These are phyloP conservation scores for Thelonectria olida DNA, from an alignment of 2,329 filamentous ascomycete genomes.

Conservation along the genomic window DNA sequence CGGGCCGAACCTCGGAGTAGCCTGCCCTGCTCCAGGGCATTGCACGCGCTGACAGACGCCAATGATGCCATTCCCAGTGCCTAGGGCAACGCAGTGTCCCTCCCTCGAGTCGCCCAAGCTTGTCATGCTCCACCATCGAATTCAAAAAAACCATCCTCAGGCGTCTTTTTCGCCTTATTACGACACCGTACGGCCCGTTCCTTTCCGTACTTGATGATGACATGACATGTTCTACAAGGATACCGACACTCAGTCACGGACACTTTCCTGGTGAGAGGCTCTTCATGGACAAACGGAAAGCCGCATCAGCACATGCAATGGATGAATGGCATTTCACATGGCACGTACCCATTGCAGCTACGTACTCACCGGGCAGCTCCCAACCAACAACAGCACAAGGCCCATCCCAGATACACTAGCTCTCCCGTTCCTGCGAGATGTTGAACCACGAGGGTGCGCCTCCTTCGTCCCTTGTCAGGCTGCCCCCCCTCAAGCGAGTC, in stretches of 20 bases:
- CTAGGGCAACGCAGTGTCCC: not conserved
- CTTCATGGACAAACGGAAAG: not conserved
- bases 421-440: conserved; percentile 35
- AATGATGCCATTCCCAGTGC: conserved; percentile 4
- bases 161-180: not conserved
- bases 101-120: not conserved
- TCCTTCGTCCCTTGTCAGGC: not conserved
- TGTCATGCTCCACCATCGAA: too few species aligned
- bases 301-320: conserved; percentile 8
- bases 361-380: too few species aligned
- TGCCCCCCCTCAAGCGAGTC: not conserved
- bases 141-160: not conserved
- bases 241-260: not conserved
- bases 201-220: not conserved
- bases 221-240: not conserved
- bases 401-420: conserved; percentile 16
- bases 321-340: conserved; percentile 5
- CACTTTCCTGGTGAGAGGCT: not conserved
- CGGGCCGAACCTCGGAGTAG: conserved; percentile 19
- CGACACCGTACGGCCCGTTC: not conserved
- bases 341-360: too few species aligned
- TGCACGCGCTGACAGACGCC: not conserved
- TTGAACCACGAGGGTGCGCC: conserved; percentile 14
- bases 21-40: too few species aligned
- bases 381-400: conserved; percentile 1